Evolutionary conservation across 345 rosid genomes (phyloP).

Genomic region (Rhodomyrtus tomentosa): DNA sequence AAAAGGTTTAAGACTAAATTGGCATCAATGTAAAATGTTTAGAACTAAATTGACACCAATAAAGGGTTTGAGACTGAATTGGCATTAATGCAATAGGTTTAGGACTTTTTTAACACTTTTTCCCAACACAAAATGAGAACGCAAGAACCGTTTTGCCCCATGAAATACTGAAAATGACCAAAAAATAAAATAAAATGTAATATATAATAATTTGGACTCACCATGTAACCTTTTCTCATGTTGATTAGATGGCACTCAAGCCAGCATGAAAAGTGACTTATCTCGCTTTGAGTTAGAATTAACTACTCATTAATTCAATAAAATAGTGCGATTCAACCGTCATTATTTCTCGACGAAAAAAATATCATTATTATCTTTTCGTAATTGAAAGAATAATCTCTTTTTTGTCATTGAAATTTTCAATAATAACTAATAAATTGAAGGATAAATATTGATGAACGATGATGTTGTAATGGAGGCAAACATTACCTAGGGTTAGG

Average conservation of each 20-base stretch:
- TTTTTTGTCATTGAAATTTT: not conserved
- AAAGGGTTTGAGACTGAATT: too few species aligned
- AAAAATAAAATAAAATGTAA: not conserved
- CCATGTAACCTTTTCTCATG: not conserved
- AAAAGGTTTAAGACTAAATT: too few species aligned
- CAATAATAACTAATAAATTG: not conserved
- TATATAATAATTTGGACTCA: not conserved
- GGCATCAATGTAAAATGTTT: too few species aligned
- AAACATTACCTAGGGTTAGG: conserved; percentile 64
- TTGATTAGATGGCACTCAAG: not conserved
- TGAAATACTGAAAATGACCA: not conserved
- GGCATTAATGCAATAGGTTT: too few species aligned
- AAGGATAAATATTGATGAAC: not conserved
- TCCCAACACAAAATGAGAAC: not conserved
- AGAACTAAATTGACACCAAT: too few species aligned
- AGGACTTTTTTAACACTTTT: too few species aligned
- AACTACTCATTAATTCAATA: not conserved
- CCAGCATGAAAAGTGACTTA: not conserved
- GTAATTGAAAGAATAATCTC: not conserved
- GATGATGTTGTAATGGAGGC: not conserved
- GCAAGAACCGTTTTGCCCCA: not conserved
- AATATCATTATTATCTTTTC: not conserved
- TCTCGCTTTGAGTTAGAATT: not conserved
- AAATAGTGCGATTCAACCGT: too few species aligned
- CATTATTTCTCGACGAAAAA: too few species aligned